Conservation (phyloP, 169 alveolate genomes). For the Eimeria necatrix region DNA sequence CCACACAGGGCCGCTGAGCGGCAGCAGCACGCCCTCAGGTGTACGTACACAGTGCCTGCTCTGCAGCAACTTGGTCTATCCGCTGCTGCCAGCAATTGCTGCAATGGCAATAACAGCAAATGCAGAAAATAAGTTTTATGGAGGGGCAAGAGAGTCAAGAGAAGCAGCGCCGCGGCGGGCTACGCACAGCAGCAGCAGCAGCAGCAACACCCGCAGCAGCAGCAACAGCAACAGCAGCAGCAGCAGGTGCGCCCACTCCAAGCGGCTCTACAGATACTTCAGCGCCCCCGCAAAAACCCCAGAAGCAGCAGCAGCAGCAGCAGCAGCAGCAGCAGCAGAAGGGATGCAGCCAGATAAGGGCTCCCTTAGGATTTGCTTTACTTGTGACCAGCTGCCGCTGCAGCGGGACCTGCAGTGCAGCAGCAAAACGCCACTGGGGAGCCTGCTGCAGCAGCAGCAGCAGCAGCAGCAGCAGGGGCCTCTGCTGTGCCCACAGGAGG, state of each 20-base stretch:
- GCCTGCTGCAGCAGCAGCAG: too few species aligned
- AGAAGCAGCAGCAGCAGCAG: background rate
- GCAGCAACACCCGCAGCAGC: too few species aligned
- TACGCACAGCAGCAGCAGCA: too few species aligned
- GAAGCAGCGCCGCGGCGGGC: background rate
- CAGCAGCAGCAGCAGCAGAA: too few species aligned
- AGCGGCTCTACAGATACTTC: background rate
- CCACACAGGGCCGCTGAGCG: too few species aligned
- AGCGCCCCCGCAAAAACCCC: background rate
- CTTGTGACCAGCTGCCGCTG: too few species aligned
- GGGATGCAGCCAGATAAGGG: too few species aligned
- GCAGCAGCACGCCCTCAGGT: background rate
- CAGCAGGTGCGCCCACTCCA: constrained; percentile 4
- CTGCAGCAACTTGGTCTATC: background rate
- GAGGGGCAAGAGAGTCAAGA: background rate
- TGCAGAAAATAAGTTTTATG: background rate
- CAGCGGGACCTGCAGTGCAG: too few species aligned
- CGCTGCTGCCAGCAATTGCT: background rate
- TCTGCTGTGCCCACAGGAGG: too few species aligned
- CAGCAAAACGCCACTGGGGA: too few species aligned
- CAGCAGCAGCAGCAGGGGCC: too few species aligned
- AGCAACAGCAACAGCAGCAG: background rate
- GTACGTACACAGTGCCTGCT: background rate
- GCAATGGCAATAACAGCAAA: background rate
- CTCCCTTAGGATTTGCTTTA: too few species aligned